Evolutionary conservation across 441 rosid species (phyloP).

Genomic region (Corymbia citriodora): DNA sequence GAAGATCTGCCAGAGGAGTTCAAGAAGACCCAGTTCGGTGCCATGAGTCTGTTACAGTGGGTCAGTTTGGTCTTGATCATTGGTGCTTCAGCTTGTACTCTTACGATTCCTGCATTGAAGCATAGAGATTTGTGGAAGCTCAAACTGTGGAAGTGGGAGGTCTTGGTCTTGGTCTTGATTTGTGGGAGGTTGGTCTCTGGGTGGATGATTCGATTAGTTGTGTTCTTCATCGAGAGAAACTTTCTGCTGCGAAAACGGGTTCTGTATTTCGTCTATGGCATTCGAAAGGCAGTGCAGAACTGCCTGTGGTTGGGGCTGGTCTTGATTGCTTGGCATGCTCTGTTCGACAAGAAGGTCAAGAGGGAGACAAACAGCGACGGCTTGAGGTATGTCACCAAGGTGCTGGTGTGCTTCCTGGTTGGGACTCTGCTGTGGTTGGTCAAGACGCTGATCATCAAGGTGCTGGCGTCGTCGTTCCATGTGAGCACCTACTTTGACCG

Average conservation of each 20-base stretch:
- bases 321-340: slow-evolving; percentile 46
- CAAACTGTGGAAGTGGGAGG: slow-evolving; percentile 80
- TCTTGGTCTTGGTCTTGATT: slow-evolving; percentile 52
- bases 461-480: slow-evolving; percentile 73
- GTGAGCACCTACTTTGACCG: slow-evolving; percentile 79
- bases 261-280: slow-evolving; percentile 67
- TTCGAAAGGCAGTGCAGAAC: slow-evolving; percentile 67
- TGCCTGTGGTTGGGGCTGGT: slow-evolving; percentile 76
- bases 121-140: slow-evolving; percentile 33
- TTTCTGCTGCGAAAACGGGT: slow-evolving; percentile 58
- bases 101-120: slow-evolving; percentile 22
- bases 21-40: slow-evolving; percentile 15
- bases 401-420: slow-evolving; percentile 51
- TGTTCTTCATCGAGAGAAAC: slow-evolving; percentile 66
- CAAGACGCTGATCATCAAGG: slow-evolving; percentile 71
- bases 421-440: slow-evolving; percentile 60
- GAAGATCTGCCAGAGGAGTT: slow-evolving; percentile 8
- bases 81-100: slow-evolving; percentile 30
- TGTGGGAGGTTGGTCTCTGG: slow-evolving; percentile 85
- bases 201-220: slow-evolving; percentile 72
- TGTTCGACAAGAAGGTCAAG: slow-evolving; percentile 48
- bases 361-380: slow-evolving; percentile 16
- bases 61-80: slow-evolving; percentile 42
- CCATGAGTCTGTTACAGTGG: slow-evolving; percentile 55
- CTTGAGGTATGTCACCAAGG: slow-evolving; percentile 40